phyloP scores from a whole-genome alignment of 108 stramenopile genomes.

The Fragilaria radians region DNA sequence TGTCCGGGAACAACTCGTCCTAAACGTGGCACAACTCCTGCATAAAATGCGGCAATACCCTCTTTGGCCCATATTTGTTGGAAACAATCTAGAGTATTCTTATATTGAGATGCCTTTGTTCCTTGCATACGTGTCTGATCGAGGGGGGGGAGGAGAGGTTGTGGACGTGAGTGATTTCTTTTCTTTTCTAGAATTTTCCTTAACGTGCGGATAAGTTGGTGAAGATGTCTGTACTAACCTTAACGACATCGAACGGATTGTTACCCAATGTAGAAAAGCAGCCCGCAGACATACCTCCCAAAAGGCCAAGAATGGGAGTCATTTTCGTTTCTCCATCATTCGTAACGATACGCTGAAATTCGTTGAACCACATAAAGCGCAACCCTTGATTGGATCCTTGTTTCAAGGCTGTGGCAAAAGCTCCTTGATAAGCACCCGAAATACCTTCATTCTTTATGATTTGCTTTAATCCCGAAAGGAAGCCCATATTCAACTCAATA shows the following conservation, averaged over 20 bases:
- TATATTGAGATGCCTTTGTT: constrained; percentile 80
- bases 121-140: constrained; percentile 92
- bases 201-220: no score
- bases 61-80: constrained; percentile 80
- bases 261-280: constrained; percentile 95
- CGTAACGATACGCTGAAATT: constrained; percentile 85
- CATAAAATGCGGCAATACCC: constrained; percentile 89
- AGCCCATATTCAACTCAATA: constrained; percentile 87
- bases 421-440: constrained; percentile 93
- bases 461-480: constrained; percentile 71
- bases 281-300: constrained; percentile 96
- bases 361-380: constrained; percentile 97
- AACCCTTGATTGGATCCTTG: constrained; percentile 97
- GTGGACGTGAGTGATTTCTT: no score
- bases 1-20: constrained; percentile 96
- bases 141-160: no score
- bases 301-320: constrained; percentile 75
- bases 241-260: constrained; percentile 97
- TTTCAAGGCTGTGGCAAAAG: constrained; percentile 89
- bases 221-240: constrained; percentile 27
- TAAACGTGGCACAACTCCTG: constrained; percentile 88
- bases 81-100: constrained; percentile 88
- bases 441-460: constrained; percentile 87
- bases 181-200: no score
- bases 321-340: constrained; percentile 67